phyloP scores from a whole-genome alignment of 257 asterid species.

The Ehretia macrophylla region DNA sequence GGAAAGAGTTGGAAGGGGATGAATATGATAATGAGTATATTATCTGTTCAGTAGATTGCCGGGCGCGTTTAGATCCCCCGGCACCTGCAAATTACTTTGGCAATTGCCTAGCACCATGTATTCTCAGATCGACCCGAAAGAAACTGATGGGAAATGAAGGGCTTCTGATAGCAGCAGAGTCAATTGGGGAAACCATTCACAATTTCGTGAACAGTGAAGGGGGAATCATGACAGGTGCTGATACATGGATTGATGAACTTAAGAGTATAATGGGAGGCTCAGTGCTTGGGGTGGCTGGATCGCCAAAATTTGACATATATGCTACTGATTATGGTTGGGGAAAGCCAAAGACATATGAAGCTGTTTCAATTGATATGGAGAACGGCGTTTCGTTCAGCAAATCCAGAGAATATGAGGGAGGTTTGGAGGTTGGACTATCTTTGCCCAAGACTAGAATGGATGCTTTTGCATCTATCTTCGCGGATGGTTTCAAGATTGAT shows the following conservation, averaged over 20 bases:
- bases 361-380: constrained; percentile 16
- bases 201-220: constrained; percentile 7
- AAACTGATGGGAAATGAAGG: constrained; percentile 28
- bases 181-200: constrained; percentile 14
- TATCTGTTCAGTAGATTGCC: constrained; percentile 22
- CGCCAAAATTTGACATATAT: constrained; percentile 18
- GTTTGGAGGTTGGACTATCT: constrained; percentile 27
- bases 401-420: constrained; percentile 24
- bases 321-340: constrained; percentile 32
- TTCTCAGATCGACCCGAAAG: constrained; percentile 6
- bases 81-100: constrained; percentile 37
- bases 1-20: constrained; percentile 17
- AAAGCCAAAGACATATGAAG: constrained; percentile 14
- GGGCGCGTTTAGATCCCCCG: constrained; percentile 30
- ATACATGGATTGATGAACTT: not conserved
- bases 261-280: accelerated
- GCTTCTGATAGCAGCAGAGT: constrained; percentile 12
- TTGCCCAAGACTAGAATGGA: constrained; percentile 22
- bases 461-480: constrained; percentile 21
- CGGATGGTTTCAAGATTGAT: too few species aligned
- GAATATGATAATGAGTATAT: constrained; percentile 36
- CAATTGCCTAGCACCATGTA: constrained; percentile 19
- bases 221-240: constrained; percentile 8
- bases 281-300: constrained; percentile 12
- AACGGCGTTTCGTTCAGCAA: constrained; percentile 15